phyloP scores from a whole-genome alignment of 1,139 yeast genomes.

The Blastobotrys indianensis region DNA sequence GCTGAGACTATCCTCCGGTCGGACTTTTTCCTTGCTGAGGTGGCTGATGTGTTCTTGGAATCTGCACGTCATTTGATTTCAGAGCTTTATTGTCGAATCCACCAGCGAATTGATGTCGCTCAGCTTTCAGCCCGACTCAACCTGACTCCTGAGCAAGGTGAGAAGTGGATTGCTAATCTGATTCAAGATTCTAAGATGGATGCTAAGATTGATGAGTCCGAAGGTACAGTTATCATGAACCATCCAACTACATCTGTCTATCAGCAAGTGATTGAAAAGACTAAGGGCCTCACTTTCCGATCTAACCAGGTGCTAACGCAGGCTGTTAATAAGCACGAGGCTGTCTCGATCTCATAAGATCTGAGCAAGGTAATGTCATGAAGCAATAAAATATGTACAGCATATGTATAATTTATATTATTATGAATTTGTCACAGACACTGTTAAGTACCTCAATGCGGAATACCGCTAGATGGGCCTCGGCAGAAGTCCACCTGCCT shows the following conservation, averaged over 20 bases:
- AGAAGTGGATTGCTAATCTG: conserved; percentile 46
- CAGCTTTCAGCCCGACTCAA: conserved; percentile 42
- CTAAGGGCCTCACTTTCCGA: conserved; percentile 53
- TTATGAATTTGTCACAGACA: too few relatives aligned
- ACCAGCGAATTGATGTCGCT: conserved; percentile 42
- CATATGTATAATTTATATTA: too few relatives aligned
- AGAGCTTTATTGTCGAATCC: conserved; percentile 50
- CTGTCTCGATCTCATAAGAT: conserved; percentile 6
- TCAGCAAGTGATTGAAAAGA: conserved; percentile 55
- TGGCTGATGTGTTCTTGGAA: conserved; percentile 40
- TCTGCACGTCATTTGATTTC: conserved; percentile 46
- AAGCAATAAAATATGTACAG: background rate
- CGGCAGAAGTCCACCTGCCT: too few relatives aligned
- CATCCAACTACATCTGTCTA: conserved; percentile 43
- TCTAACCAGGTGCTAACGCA: conserved; percentile 46
- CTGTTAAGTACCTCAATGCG: too few relatives aligned
- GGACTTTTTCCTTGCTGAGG: conserved; percentile 50
- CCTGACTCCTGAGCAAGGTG: conserved; percentile 42
- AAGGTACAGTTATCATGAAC: conserved; percentile 44
- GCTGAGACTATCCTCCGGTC: conserved; percentile 43
- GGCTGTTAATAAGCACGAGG: conserved; percentile 29
- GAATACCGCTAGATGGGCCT: too few relatives aligned
- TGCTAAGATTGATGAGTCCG: conserved; percentile 46
- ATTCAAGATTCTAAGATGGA: conserved; percentile 46
- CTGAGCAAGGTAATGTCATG: background rate